Percentiles rank a stretch among this genome's conserved stretches.
These are phyloP conservation scores for Symmetrospora coprosmae DNA, from an alignment of 768 basidiomycete genomes.

Conservation along the genomic window DNA sequence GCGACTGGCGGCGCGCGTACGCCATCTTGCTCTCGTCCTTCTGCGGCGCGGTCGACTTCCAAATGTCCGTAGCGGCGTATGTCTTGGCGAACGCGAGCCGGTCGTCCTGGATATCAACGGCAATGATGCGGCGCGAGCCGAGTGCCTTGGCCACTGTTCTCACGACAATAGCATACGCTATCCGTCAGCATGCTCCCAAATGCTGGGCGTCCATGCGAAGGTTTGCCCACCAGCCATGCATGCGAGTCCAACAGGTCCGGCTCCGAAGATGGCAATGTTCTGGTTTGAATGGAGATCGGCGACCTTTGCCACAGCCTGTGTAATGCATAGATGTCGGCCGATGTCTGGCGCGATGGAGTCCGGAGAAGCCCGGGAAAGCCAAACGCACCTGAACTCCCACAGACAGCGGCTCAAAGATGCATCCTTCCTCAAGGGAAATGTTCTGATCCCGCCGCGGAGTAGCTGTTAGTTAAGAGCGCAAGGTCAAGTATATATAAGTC, in stretches of 20 bases:
- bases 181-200: too few relatives aligned
- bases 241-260: slow-evolving; percentile 32
- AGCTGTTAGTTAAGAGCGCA: neutral
- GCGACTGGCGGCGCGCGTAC: neutral
- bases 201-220: neutral
- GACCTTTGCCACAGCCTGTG: slow-evolving; percentile 62
- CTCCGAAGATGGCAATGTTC: slow-evolving; percentile 71
- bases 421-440: slow-evolving; percentile 80
- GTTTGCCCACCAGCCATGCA: slow-evolving; percentile 14
- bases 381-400: slow-evolving; percentile 91
- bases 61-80: slow-evolving; percentile 27
- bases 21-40: slow-evolving; percentile 8
- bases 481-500: neutral
- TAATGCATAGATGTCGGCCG: too few relatives aligned
- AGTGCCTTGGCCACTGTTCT: slow-evolving; percentile 89
- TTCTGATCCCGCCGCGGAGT: neutral
- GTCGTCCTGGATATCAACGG: slow-evolving; percentile 47
- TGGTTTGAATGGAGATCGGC: slow-evolving; percentile 59
- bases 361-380: too few relatives aligned
- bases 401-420: slow-evolving; percentile 89
- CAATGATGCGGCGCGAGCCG: slow-evolving; percentile 70
- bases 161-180: too few relatives aligned
- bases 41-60: neutral
- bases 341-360: too few relatives aligned
- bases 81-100: slow-evolving; percentile 33